A percentile compares a stretch with the other conserved stretches of the same genome.
Evolutionary conservation across 2,329 filamentous ascomycete genomes (phyloP).

Genomic region (Alternaria sp.): DNA sequence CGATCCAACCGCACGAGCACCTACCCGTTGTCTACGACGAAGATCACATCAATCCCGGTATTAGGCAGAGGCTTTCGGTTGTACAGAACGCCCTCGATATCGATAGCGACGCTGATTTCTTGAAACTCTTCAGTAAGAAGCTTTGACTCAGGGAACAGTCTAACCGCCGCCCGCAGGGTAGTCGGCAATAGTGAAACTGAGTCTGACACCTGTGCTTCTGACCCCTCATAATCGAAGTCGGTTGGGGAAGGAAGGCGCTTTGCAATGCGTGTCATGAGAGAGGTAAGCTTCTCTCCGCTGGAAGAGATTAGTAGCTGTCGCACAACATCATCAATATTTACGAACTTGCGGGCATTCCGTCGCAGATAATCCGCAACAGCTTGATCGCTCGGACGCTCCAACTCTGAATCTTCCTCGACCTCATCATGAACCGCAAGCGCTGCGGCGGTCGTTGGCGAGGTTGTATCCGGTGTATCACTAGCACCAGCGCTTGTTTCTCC

Average conservation of each 20-base stretch:
- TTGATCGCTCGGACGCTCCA: slow-evolving; percentile 15
- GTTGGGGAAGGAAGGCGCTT: slow-evolving; percentile 31
- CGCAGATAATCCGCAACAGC: slow-evolving; percentile 26
- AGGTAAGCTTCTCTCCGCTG: slow-evolving; percentile 27
- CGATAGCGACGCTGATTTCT: slow-evolving; percentile 44
- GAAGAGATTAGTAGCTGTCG: slow-evolving; percentile 3
- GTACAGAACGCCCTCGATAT: slow-evolving; percentile 42
- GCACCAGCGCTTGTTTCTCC: slow-evolving; percentile 24
- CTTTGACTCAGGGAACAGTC: slow-evolving; percentile 33
- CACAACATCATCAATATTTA: neutral
- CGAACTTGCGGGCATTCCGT: slow-evolving; percentile 31
- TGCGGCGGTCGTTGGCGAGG: slow-evolving; percentile 1
- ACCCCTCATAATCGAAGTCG: slow-evolving; percentile 18
- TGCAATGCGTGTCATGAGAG: slow-evolving; percentile 26
- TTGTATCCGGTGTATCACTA: slow-evolving; percentile 12
- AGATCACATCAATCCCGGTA: slow-evolving; percentile 43
- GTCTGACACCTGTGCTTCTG: neutral
- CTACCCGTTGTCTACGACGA: slow-evolving; percentile 53
- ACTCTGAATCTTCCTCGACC: neutral
- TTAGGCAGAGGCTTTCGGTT: slow-evolving; percentile 29
- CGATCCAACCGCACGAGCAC: neutral
- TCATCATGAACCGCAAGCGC: slow-evolving; percentile 10
- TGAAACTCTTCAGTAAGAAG: slow-evolving; percentile 31
- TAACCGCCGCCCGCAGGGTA: slow-evolving; percentile 34
- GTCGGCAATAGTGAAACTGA: slow-evolving; percentile 20